Evolutionary conservation across 2,329 filamentous ascomycete species (phyloP).

Genomic region (Ploettnerulaceae sp.): DNA sequence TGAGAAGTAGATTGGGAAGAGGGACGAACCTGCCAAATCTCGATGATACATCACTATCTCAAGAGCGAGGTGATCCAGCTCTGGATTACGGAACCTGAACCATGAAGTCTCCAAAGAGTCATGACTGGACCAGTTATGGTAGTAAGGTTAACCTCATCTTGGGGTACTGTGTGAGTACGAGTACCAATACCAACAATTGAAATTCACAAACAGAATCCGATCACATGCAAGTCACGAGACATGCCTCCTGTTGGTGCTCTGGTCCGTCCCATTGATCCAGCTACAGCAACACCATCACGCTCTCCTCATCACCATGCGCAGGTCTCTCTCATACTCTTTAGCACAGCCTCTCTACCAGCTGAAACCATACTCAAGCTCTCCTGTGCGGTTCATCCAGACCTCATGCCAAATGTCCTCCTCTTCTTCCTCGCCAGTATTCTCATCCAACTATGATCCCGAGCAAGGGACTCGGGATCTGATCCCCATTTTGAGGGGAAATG

Average conservation of each 20-base stretch:
- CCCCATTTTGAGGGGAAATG: slow-evolving; percentile 18
- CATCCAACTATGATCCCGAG: slow-evolving; percentile 16
- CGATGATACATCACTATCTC: too few relatives aligned
- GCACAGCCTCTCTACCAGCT: neutral
- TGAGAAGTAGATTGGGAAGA: too few relatives aligned
- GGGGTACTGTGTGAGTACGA: too few relatives aligned
- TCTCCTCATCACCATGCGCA: neutral
- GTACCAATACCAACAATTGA: too few relatives aligned
- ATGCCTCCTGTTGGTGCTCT: neutral
- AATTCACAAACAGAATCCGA: too few relatives aligned
- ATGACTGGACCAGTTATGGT: too few relatives aligned
- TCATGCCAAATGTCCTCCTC: neutral
- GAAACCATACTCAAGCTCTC: neutral
- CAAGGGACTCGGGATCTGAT: slow-evolving; percentile 16
- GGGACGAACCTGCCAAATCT: too few relatives aligned
- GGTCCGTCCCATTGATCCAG: neutral
- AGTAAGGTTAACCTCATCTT: too few relatives aligned
- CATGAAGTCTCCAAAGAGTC: too few relatives aligned
- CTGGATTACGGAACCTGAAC: too few relatives aligned
- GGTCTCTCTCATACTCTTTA: neutral
- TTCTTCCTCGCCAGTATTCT: slow-evolving; percentile 13
- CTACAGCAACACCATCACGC: neutral
- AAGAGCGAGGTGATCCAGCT: too few relatives aligned
- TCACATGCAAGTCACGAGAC: slow-evolving; percentile 9
- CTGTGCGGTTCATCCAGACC: neutral